phyloP scores from a whole-genome alignment of 495 filamentous ascomycete genomes.

The Podospora australis region DNA sequence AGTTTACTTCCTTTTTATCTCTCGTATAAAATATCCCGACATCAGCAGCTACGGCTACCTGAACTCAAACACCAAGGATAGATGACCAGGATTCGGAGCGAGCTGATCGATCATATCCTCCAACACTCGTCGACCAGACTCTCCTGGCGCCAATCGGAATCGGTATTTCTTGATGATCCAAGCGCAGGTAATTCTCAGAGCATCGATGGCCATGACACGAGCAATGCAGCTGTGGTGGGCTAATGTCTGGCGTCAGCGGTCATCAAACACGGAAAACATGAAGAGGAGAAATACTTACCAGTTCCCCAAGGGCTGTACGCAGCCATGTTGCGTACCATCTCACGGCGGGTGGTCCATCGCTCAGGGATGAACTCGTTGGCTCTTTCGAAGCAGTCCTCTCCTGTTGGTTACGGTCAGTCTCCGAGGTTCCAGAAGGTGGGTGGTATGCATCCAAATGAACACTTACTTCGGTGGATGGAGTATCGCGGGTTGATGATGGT shows the following conservation, averaged over 20 bases:
- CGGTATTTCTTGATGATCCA: not conserved
- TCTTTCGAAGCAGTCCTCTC: conserved; percentile 3
- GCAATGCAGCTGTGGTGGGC: not conserved
- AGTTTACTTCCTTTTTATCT: too few species aligned
- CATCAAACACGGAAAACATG: too few species aligned
- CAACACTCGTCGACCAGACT: not conserved
- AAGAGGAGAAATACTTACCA: not conserved
- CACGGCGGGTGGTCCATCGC: conserved; percentile 43
- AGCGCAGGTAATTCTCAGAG: not conserved
- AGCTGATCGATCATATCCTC: not conserved
- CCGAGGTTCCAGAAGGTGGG: not conserved
- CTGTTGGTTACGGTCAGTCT: not conserved
- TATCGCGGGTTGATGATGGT: conserved; percentile 39
- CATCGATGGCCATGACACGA: not conserved
- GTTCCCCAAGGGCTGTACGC: conserved; percentile 23
- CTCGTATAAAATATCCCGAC: too few species aligned
- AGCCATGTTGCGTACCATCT: conserved; percentile 38
- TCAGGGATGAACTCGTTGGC: conserved; percentile 38
- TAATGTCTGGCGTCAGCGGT: too few species aligned
- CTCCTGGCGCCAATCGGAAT: not conserved
- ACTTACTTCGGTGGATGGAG: conserved; percentile 23
- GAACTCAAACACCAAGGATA: not conserved
- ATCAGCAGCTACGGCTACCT: too few species aligned
- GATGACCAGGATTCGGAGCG: not conserved
- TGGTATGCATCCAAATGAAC: too few species aligned